Evolutionary conservation across 495 filamentous ascomycete genomes (phyloP), one percentile per base, ranked within the genome.

Genomic region (Podospora tetraspora): DNA sequence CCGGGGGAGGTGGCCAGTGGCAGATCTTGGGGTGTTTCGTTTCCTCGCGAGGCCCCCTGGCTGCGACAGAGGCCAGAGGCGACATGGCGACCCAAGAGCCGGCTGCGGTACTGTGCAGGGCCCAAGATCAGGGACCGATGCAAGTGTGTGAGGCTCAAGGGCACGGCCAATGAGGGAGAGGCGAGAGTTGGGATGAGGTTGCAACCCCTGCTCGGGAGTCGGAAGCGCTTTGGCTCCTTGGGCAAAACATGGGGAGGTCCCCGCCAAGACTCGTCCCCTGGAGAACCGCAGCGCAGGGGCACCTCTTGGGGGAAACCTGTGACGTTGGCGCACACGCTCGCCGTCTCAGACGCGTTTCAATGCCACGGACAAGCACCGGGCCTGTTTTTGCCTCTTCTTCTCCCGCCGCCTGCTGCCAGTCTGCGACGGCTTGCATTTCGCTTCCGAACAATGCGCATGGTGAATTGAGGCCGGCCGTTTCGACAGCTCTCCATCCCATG

Each of bases 101-200:
- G 62, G 32, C 61, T 32, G 25, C 22, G 60, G 16, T 62, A 16
- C 60, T 19, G 32, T 29, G 27, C 22, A 7, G 27, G 16, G 32
- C 61, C 62, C 37, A 43, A 43, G 34, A 43, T 43, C 34, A 34
- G 62, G 62, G 22, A 25, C 59, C 5, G 43, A 52, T n/a, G 65
- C 52, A 21, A 23, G 32, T 23, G 29, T 61, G 25, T 72, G 68
- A 72, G 74, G 76, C 73, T 71, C 65, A 66, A 69, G 59, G 34
- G 16, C 4, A 37, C 23, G 29, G 67, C 77, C 72, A 79, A 77
- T 76, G 68, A 71, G n/a, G 10, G n/a, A 25, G 25, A 25, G 27
- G 32, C 59, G 76, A 77, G 77, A 73, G 76, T 80, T 80, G 72
- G 74, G 76, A 78, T 74, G 75, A 72, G 78, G 72, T 61, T 65